phyloP scores from a whole-genome alignment of 768 basidiomycete genomes.

The Leccinum fibrillosum region DNA sequence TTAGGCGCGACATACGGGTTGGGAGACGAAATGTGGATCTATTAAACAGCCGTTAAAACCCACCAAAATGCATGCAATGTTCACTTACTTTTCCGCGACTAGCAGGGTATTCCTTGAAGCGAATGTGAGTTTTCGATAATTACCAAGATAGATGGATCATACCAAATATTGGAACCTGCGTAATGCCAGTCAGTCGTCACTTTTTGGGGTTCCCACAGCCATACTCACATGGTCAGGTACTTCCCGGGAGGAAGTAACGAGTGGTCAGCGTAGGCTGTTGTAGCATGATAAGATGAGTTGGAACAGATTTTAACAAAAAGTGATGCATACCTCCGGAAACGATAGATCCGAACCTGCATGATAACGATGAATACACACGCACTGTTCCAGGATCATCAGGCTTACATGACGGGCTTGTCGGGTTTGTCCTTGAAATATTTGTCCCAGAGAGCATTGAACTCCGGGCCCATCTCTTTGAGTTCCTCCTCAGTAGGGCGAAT shows the following conservation, averaged over 20 bases:
- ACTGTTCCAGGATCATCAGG: background rate
- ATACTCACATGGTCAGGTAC: constrained; percentile 59
- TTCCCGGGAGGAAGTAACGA: constrained; percentile 67
- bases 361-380: background rate
- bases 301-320: background rate
- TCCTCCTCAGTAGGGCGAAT: constrained; percentile 69
- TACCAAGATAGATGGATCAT: background rate
- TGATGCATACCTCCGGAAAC: constrained; percentile 50
- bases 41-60: background rate
- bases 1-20: constrained; percentile 61
- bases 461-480: constrained; percentile 75
- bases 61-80: background rate
- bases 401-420: constrained; percentile 72
- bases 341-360: constrained; percentile 56
- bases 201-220: background rate
- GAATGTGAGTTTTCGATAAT: background rate
- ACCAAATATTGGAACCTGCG: constrained; percentile 56
- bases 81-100: constrained; percentile 59
- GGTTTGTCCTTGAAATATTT: constrained; percentile 77
- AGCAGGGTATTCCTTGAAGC: constrained; percentile 57
- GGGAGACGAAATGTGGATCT: constrained; percentile 61
- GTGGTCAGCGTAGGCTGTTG: constrained; percentile 65
- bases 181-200: constrained; percentile 16
- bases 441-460: constrained; percentile 67
- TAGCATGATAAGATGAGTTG: background rate